Evolutionary conservation across 1,284 basidiomycete genomes (phyloP), one percentile per base, ranked within the genome.

Genomic region (Inonotus obliquus): DNA sequence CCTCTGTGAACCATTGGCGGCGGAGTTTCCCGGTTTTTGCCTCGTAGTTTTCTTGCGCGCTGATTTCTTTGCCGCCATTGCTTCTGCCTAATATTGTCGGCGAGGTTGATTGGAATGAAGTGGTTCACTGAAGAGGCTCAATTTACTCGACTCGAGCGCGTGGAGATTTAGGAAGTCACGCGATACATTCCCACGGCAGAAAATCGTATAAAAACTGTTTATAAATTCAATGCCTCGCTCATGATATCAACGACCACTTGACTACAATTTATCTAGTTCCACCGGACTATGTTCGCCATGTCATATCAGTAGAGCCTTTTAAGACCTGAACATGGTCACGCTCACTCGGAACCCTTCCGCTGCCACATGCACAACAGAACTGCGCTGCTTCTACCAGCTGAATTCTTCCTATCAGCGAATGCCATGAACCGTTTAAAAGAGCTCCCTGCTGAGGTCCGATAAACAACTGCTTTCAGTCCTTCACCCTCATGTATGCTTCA

Each of bases 51-150:
- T 74, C 67, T 70, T 72, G 41, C 68, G 65, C 55, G 68, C 65
- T 61, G 69, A 70, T 65, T 72, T 73, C 58, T 72, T 74, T 61
- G 69, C 69, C 17, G 69, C 63, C 69, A 72, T 71, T 7, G 21
- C 53, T 29, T 48, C 23, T 6, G 38, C 14, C 21, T 21, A 27
- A 14, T 11, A 41, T 17, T 25, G 51, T 21, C 19, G 32, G 17
- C 7, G 41, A 35, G 7, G 17, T 17, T 21, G 19, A 44, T n/a
- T n/a, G n/a, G n/a, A n/a, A n/a, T n/a, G n/a, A n/a, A n/a, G n/a
- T n/a, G n/a, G n/a, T n/a, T n/a, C 17, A 21, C 17, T 44, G 41
- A 44, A n/a, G 38, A 39, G 41, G 41, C 41, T 44, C 41, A 44
- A 44, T 14, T 2, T 2, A 44, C 32, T n/a, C n/a, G n/a, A n/a